Percentiles rank a stretch among this genome's conserved stretches.
Evolutionary conservation across 2,329 filamentous ascomycete species (phyloP).

Genomic region (Lasiodiplodia citricola): DNA sequence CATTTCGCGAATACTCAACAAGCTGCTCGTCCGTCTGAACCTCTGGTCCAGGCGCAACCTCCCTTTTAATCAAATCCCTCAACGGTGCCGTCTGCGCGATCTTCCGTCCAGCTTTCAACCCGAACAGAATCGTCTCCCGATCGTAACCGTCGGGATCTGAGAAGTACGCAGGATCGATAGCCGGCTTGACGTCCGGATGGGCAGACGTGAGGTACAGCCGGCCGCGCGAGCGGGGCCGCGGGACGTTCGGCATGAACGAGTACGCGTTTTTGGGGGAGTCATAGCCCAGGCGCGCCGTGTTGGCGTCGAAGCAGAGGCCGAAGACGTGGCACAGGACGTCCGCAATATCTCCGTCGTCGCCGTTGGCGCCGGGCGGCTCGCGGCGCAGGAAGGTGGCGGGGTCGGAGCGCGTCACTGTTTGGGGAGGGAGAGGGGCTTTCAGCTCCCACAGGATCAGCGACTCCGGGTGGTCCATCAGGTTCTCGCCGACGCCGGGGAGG

Average conservation of each 20-base stretch:
- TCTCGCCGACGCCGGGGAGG: slow-evolving; percentile 67
- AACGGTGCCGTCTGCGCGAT: slow-evolving; percentile 78
- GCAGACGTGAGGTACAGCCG: slow-evolving; percentile 77
- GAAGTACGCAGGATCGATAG: slow-evolving; percentile 88
- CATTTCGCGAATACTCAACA: slow-evolving; percentile 78
- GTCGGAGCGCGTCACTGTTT: slow-evolving; percentile 91
- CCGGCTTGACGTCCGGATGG: slow-evolving; percentile 78
- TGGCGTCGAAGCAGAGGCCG: slow-evolving; percentile 89
- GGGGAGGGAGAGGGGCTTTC: slow-evolving; percentile 74
- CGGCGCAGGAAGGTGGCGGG: slow-evolving; percentile 87
- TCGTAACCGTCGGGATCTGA: slow-evolving; percentile 86
- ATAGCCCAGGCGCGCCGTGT: slow-evolving; percentile 76
- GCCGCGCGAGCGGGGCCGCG: slow-evolving; percentile 78
- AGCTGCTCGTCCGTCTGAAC: slow-evolving; percentile 80
- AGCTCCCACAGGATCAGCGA: slow-evolving; percentile 77
- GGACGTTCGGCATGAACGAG: slow-evolving; percentile 93
- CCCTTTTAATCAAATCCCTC: slow-evolving; percentile 80
- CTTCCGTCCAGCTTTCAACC: slow-evolving; percentile 77
- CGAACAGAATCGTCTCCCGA: slow-evolving; percentile 78
- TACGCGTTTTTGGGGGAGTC: slow-evolving; percentile 75
- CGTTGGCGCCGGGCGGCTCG: slow-evolving; percentile 71
- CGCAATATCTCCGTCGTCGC: slow-evolving; percentile 73
- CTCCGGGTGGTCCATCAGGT: slow-evolving; percentile 69
- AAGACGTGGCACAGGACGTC: slow-evolving; percentile 98
- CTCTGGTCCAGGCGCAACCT: slow-evolving; percentile 77